Conservation (phyloP, 2,329 filamentous ascomycete genomes). For the Exophiala spinifera region DNA sequence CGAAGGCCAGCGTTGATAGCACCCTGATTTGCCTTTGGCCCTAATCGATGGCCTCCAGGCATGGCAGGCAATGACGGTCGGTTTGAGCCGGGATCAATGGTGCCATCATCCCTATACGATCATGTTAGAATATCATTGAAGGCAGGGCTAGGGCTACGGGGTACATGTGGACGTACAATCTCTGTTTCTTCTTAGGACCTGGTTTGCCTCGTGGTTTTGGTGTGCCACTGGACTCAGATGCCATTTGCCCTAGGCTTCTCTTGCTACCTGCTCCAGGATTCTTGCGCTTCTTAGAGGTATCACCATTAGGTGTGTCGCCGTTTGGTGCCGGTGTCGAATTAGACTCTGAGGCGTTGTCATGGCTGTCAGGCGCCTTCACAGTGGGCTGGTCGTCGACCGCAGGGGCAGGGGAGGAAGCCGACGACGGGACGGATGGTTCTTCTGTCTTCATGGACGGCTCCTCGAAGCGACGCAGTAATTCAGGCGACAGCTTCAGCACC, state of each 20-base stretch:
- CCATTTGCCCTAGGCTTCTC: conserved; percentile 48
- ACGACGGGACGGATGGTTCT: conserved; percentile 36
- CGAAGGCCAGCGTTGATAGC: conserved; percentile 96
- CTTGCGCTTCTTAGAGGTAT: conserved; percentile 69
- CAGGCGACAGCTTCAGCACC: conserved; percentile 40
- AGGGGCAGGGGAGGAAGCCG: conserved; percentile 34
- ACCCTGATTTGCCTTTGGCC: conserved; percentile 93
- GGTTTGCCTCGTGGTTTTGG: conserved; percentile 81
- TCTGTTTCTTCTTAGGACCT: conserved; percentile 93
- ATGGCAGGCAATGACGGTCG: conserved; percentile 51
- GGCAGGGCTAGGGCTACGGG: not conserved
- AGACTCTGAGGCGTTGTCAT: conserved; percentile 34
- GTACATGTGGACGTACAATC: conserved; percentile 67
- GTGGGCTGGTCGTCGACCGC: conserved; percentile 35
- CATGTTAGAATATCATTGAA: conserved; percentile 2
- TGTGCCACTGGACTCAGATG: conserved; percentile 50
- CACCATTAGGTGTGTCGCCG: conserved; percentile 46
- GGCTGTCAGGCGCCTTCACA: conserved; percentile 42
- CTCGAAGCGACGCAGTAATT: conserved; percentile 37
- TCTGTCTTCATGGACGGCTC: conserved; percentile 19
- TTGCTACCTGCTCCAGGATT: conserved; percentile 65
- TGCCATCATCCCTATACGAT: conserved; percentile 48
- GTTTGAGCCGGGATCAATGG: conserved; percentile 40
- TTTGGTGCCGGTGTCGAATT: conserved; percentile 37
- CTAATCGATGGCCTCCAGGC: conserved; percentile 67